phyloP scores from a whole-genome alignment of 2,329 filamentous ascomycete genomes.

The Botryosphaeria dothidea region DNA sequence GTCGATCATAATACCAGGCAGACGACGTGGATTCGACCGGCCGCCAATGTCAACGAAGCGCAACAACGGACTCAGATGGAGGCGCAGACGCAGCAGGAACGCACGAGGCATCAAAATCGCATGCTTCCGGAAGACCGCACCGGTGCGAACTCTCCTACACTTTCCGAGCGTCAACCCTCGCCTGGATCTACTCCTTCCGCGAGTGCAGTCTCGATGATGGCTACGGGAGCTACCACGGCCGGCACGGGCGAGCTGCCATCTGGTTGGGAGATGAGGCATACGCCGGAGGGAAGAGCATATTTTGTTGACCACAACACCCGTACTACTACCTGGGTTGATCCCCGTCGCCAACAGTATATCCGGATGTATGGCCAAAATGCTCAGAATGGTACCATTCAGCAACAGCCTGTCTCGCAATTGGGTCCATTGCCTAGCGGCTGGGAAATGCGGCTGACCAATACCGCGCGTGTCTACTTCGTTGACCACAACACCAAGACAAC shows the following conservation, averaged over 20 bases:
- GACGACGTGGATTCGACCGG: slow-evolving; percentile 93
- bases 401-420: slow-evolving; percentile 95
- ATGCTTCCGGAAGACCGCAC: slow-evolving; percentile 95
- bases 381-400: slow-evolving; percentile 76
- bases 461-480: slow-evolving; percentile 96
- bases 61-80: slow-evolving; percentile 80
- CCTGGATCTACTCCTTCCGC: slow-evolving; percentile 43
- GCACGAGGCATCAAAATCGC: slow-evolving; percentile 89
- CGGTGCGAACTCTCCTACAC: slow-evolving; percentile 84
- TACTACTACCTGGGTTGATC: slow-evolving; percentile 98
- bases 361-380: slow-evolving; percentile 95
- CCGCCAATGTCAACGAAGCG: slow-evolving; percentile 72
- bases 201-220: slow-evolving; percentile 80
- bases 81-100: slow-evolving; percentile 88
- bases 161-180: slow-evolving; percentile 54
- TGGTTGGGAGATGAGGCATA: slow-evolving; percentile 95
- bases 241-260: slow-evolving; percentile 93
- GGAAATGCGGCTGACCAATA: slow-evolving; percentile 99
- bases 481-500: slow-evolving; percentile 99
- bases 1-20: slow-evolving; percentile 97
- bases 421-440: slow-evolving; percentile 94
- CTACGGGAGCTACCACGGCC: slow-evolving; percentile 90
- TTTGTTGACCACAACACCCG: slow-evolving; percentile 99
- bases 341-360: slow-evolving; percentile 95
- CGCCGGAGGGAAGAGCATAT: slow-evolving; percentile 90